Base-by-base conservation (phyloP, 1,284 basidiomycete genomes). In the Rhizoctonia solani region DNA sequence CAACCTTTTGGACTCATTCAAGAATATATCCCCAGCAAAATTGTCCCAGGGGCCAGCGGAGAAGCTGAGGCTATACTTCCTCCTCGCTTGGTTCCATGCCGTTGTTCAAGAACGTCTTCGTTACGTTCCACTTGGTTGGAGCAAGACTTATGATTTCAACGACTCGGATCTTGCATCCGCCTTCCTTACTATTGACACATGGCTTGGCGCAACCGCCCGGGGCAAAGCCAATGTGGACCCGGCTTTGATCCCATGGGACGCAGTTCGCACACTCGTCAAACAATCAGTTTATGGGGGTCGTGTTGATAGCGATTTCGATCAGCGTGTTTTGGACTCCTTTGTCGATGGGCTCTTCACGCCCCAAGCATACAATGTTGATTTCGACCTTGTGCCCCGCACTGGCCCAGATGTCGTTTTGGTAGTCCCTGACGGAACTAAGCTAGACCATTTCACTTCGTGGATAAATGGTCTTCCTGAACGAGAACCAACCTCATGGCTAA, bases 11-110 rank as follows among this genome's bases (percentile, higher is more conserved):
- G 95, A 98, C 76, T 95, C 93, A 1, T 80, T 98, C n/a, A 84
- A 87, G 46, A 85, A 84, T 69, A 92, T 98, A 46, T 76, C 89
- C 0, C 79, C 86, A 0, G 76, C 83, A n/a, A 87, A 91, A 46
- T 81, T 88, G 47, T 81, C 82, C 23, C 88, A 85, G 77, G 95
- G 95, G 3, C 95, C 95, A 2, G 88, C 87, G 5, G 95, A 98
- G 79, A 96, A 96, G 76, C 82, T 88, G 16, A 87, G 95, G 4
- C 76, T 97, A 27, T 95, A 95, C 77, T 95, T 95, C 87, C 80
- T 97, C 41, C 85, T 98, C n/a, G 92, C 95, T 1, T 98, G 95
- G 95, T 95, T 98, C 87, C 95, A 98, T 74, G 94, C 95, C 16
- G 85, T 98, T 25, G 88, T 98, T 0, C 95, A 97, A 78, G 95